Percentiles rank a stretch among this genome's conserved stretches.
phyloP scores from a whole-genome alignment of 2,329 filamentous ascomycete genomes.

The Emericellopsis atlantica region DNA sequence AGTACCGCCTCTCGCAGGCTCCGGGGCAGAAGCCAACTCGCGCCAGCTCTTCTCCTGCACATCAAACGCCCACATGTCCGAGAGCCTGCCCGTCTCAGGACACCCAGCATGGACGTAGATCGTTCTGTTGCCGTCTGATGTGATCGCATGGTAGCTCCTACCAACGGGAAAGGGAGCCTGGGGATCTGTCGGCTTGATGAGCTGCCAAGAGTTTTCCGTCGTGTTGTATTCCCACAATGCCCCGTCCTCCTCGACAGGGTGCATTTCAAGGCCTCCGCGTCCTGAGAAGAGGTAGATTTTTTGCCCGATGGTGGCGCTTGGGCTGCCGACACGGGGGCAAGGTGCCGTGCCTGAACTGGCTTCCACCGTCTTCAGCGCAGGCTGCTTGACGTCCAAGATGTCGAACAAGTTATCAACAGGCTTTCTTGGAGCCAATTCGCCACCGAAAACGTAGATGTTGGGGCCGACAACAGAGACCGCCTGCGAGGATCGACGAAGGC shows the following conservation, averaged over 20 bases:
- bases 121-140: constrained; percentile 23
- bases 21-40: constrained; percentile 37
- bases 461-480: constrained; percentile 24
- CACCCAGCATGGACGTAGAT: constrained; percentile 52
- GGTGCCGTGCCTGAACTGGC: constrained; percentile 18
- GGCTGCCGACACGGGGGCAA: constrained; percentile 41
- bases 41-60: constrained; percentile 32
- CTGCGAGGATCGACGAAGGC: constrained; percentile 37
- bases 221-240: constrained; percentile 42
- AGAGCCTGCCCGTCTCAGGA: constrained; percentile 38
- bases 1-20: constrained; percentile 27
- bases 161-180: constrained; percentile 23
- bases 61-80: constrained; percentile 49
- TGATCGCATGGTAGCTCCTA: constrained; percentile 44
- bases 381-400: constrained; percentile 12
- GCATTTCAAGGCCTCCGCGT: constrained; percentile 46
- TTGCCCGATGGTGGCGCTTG: constrained; percentile 28
- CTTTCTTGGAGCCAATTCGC: constrained; percentile 34
- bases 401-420: constrained; percentile 37
- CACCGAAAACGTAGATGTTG: constrained; percentile 33
- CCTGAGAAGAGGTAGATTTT: constrained; percentile 51
- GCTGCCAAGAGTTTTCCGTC: constrained; percentile 26
- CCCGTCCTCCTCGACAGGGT: constrained; percentile 44
- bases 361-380: constrained; percentile 7
- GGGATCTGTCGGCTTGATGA: constrained; percentile 23